phyloP scores from a whole-genome alignment of 73 alveolate genomes.

The Paramecium pentaurelia region DNA sequence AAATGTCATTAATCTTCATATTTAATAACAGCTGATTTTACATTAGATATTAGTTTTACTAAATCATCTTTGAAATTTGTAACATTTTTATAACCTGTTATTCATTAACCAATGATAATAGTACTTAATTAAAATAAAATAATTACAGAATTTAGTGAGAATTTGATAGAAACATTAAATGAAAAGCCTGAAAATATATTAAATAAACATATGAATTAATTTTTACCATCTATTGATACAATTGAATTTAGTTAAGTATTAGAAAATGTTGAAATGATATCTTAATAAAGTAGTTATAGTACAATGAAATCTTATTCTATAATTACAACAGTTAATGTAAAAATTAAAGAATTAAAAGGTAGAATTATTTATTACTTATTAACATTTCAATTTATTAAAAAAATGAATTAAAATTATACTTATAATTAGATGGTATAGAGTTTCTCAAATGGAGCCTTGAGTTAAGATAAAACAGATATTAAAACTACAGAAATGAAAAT shows the following conservation, averaged over 20 bases:
- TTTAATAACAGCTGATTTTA: background rate
- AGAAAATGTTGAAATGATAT: background rate
- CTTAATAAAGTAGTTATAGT: background rate
- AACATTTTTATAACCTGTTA: background rate
- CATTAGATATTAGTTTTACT: background rate
- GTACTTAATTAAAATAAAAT: background rate
- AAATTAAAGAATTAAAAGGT: background rate
- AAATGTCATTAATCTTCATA: background rate
- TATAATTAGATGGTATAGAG: background rate
- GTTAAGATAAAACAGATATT: background rate
- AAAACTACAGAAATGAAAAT: background rate
- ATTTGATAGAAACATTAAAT: background rate
- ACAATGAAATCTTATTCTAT: background rate
- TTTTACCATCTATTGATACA: background rate
- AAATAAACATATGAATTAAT: background rate
- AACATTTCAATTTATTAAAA: background rate
- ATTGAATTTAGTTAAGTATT: background rate
- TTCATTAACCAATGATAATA: background rate
- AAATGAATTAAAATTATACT: background rate
- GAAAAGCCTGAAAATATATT: background rate
- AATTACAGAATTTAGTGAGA: background rate
- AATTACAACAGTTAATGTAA: background rate
- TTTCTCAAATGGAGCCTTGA: background rate
- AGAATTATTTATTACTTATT: background rate
- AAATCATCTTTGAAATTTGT: background rate